Evolutionary conservation across 139 green algal genomes (phyloP).

Genomic region (Chlamydomonas eustigma): DNA sequence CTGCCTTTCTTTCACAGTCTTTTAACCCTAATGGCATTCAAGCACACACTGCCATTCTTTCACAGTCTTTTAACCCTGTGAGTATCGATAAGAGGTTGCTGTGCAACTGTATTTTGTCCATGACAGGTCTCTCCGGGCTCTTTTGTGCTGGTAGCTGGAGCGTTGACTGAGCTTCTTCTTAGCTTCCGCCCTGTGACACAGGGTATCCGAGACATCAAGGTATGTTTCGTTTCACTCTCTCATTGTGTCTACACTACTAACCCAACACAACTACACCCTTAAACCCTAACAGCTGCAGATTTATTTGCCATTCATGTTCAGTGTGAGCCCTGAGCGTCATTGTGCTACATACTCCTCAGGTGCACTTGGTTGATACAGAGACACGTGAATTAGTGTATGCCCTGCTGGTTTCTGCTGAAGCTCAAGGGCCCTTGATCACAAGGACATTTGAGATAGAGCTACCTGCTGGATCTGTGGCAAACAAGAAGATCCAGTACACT

Average conservation of each 20-base stretch:
- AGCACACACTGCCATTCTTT: too few relatives aligned
- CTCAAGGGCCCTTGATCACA: slow-evolving; percentile 11
- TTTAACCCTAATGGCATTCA: too few relatives aligned
- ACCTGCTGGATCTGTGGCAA: slow-evolving; percentile 34
- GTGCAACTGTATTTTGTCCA: too few relatives aligned
- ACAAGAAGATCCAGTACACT: slow-evolving; percentile 65
- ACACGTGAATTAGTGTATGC: slow-evolving; percentile 50
- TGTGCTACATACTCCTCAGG: too few relatives aligned
- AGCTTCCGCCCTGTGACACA: slow-evolving; percentile 41
- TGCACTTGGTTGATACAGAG: slow-evolving; percentile 58
- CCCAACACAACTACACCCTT: not conserved
- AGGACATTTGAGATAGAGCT: slow-evolving; percentile 53
- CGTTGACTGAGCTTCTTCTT: slow-evolving; percentile 47
- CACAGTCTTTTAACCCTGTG: too few relatives aligned
- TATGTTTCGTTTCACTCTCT: not conserved
- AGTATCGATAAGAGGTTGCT: too few relatives aligned
- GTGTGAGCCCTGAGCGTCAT: too few relatives aligned
- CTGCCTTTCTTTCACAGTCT: too few relatives aligned
- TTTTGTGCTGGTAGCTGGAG: slow-evolving; percentile 46
- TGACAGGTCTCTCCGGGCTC: slow-evolving; percentile 38
- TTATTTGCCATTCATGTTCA: too few relatives aligned
- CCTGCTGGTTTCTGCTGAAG: slow-evolving; percentile 47
- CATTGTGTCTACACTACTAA: not conserved
- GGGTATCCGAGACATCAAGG: slow-evolving; percentile 45
- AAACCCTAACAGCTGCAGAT: too few relatives aligned